These are phyloP conservation scores for Saccharomyces kudriavzevii DNA, from an alignment of 805 yeast species.

Conservation along the genomic window DNA sequence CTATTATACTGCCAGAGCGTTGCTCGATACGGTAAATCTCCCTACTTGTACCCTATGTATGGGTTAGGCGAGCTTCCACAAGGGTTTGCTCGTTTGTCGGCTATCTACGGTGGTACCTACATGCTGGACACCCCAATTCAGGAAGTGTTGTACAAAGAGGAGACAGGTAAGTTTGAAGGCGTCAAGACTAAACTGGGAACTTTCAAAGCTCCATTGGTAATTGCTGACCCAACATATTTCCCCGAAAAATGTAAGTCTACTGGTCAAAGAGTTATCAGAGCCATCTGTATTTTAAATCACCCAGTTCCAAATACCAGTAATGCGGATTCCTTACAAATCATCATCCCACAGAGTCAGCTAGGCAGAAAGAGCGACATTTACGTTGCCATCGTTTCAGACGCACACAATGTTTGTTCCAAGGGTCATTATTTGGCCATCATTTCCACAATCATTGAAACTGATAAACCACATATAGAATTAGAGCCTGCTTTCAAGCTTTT, in stretches of 20 bases:
- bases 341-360: conserved; percentile 94
- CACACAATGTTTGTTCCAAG: conserved; percentile 83
- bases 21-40: conserved; percentile 92
- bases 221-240: conserved; percentile 97
- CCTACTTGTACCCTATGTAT: conserved; percentile 90
- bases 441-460: conserved; percentile 90
- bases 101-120: conserved; percentile 96
- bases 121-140: conserved; percentile 96
- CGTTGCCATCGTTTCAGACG: conserved; percentile 79
- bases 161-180: conserved; percentile 63
- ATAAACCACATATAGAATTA: conserved; percentile 82
- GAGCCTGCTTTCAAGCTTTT: conserved; percentile 89
- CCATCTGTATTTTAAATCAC: conserved; percentile 78
- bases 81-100: conserved; percentile 93
- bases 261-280: conserved; percentile 33
- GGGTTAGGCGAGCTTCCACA: conserved; percentile 98
- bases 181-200: conserved; percentile 86
- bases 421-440: conserved; percentile 89
- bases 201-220: conserved; percentile 86
- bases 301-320: conserved; percentile 77
- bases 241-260: conserved; percentile 45
- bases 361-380: conserved; percentile 90
- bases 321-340: conserved; percentile 84
- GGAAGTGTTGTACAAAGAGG: conserved; percentile 67
- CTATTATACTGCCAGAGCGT: conserved; percentile 81